Base-by-base conservation (phyloP, 2,329 filamentous ascomycete species). In the Myriosclerotinia curreyana region DNA sequence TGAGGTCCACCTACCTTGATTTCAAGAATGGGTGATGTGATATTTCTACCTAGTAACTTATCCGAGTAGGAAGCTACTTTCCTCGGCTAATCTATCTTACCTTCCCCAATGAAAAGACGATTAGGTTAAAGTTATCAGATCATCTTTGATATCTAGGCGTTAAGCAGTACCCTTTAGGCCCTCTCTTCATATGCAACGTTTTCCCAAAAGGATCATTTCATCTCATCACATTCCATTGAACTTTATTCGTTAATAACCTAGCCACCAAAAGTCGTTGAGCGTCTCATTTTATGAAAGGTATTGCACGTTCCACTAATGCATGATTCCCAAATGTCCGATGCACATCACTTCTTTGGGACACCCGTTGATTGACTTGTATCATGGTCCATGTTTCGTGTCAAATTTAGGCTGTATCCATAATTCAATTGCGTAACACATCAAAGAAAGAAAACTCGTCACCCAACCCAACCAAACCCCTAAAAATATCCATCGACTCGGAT, bases 261-360 rank as follows among this genome's bases (percentile, higher is more conserved):
- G 54, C 28, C 40, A n/a, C n/a, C n/a, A n/a, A 58, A 40, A 34
- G 17, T 52, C 17, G 6, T 36, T 36, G 28, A n/a, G 50, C 50
- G 50, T 52, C 36, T 52, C 17, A n/a, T n/a, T n/a, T n/a, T n/a
- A n/a, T n/a, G 15, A 15, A 34, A 51, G 28, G 25, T 40, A n/a
- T n/a, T 36, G 28, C 42, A 58, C 36, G 7, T 48, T 58, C n/a
- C 55, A n/a, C 55, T 25, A 48, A 48, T 58, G 55, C 55, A 48
- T 36, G n/a, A 36, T 20, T 36, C 42, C 44, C 55, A 63, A 58
- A 44, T 58, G 36, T 20, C 52, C 61, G 61, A 63, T 44, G 61
- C 61, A 63, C 44, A 63, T 58, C 52, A 63, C 61, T 58, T 63
- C 44, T 63, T 63, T 63, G 51, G 61, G 61, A 63, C 44, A 50